Percentiles rank a stretch among this genome's conserved stretches.
These are phyloP conservation scores for Pseudognaphalium luteoalbum DNA, from an alignment of 129 eudicot species.

Conservation along the genomic window DNA sequence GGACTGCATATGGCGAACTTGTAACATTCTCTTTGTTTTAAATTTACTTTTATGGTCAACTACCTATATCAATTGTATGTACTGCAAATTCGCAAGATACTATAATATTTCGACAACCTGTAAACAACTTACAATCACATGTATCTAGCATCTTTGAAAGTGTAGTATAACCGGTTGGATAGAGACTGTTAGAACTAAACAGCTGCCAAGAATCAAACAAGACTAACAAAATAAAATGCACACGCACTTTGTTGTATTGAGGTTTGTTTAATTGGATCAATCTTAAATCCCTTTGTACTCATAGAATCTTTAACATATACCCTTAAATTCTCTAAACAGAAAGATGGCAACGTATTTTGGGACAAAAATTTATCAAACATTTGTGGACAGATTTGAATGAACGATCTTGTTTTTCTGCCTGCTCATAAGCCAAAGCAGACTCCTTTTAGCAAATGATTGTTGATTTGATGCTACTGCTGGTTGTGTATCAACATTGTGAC, in stretches of 20 bases:
- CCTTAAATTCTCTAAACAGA: slow-evolving; percentile 16
- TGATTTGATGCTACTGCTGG: slow-evolving; percentile 34
- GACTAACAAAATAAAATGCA: neutral
- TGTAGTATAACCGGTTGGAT: no score
- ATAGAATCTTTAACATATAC: slow-evolving; percentile 16
- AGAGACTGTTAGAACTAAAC: neutral
- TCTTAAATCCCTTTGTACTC: neutral
- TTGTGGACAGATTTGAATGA: slow-evolving; percentile 48
- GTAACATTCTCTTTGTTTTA: no score
- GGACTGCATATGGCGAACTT: no score
- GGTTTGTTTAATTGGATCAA: neutral
- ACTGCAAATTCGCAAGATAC: no score
- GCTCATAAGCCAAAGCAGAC: slow-evolving; percentile 80
- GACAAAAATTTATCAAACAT: slow-evolving; percentile 43
- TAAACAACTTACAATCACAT: no score
- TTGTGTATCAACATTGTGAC: slow-evolving; percentile 55
- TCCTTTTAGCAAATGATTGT: slow-evolving; percentile 69
- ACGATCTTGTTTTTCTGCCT: slow-evolving; percentile 73
- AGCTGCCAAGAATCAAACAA: neutral
- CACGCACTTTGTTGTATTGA: neutral
- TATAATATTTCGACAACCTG: neutral
- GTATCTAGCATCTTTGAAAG: no score
- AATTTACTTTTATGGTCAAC: no score
- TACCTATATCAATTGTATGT: no score
- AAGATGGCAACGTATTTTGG: slow-evolving; percentile 27